Conservation (phyloP, 495 filamentous ascomycete genomes). For the Penicillium steckii region DNA sequence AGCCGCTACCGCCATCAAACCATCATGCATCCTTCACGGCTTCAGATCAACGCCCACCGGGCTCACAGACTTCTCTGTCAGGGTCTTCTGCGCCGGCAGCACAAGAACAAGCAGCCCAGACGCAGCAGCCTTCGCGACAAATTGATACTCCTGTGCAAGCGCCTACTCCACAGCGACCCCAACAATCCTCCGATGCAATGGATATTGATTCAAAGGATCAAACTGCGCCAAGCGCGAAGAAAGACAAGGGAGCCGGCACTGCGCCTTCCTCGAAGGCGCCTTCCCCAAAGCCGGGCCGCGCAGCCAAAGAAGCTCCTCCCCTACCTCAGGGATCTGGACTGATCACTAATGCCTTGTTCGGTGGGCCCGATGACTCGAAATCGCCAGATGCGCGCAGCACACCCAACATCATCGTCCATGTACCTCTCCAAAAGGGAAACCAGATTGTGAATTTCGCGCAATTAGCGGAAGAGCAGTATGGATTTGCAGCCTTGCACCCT, state of each 20-base stretch:
- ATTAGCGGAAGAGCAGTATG: conserved; percentile 88
- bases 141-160: conserved; percentile 13
- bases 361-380: conserved; percentile 42
- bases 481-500: conserved; percentile 90
- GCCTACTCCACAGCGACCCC: conserved; percentile 20
- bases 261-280: conserved; percentile 55
- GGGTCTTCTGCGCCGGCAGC: conserved; percentile 22
- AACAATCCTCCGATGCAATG: conserved; percentile 28
- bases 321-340: conserved; percentile 67
- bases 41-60: conserved; percentile 20
- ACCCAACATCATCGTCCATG: conserved; percentile 80
- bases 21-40: conserved; percentile 33
- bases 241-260: conserved; percentile 42
- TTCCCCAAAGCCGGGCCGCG: conserved; percentile 56
- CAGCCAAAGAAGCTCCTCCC: conserved; percentile 53
- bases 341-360: conserved; percentile 60
- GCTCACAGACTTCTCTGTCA: conserved; percentile 20
- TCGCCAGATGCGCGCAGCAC: conserved; percentile 50
- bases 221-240: conserved; percentile 26
- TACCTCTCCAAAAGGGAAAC: conserved; percentile 76
- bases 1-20: conserved; percentile 20
- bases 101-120: conserved; percentile 4
- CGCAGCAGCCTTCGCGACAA: conserved; percentile 6
- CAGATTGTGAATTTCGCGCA: conserved; percentile 95
- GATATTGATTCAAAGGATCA: conserved; percentile 38